Evolutionary conservation across 1,284 basidiomycete genomes (phyloP), one percentile per base, ranked within the genome.

Genomic region (Trametes sp.): DNA sequence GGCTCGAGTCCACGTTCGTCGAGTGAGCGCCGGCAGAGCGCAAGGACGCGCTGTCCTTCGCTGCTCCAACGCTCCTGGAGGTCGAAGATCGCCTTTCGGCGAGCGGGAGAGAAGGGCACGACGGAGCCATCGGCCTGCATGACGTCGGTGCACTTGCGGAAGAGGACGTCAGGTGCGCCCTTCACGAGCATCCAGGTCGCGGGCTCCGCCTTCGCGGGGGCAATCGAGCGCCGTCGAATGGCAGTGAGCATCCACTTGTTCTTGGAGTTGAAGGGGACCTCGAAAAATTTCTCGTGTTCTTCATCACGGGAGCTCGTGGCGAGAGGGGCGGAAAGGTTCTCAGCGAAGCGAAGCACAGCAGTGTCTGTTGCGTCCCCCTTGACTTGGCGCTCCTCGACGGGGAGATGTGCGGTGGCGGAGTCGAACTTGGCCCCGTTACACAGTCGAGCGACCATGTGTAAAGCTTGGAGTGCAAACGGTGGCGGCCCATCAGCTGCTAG

Each of bases 331-430:
- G 72, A 71, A 10, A 87, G 69, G 8, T 74, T 73, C 68, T 88
- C 87, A 0, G 86, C 81, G 66, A 88, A 87, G 45, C 85, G 81
- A 21, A 90, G 80, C 36, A 89, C 77, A 6, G 87, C 87, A 14
- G 81, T 84, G 65, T 90, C 87, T 0, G 87, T 89, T 2, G 87
- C 83, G 70, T 90, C 87, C 11, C 88, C 88, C 64, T 86, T 84
- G 68, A 89, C 73, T 36, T 72, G 72, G 33, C 84, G 81, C 19
- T 84, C 76, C 1, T 75, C 73, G 11, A 82, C 44, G 1, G 85
- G 79, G 44, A 76, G 69, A 50, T 77, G 73, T 11, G 70, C 71
- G 1, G 75, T 73, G 11, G 74, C 66, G 21, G 75, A 74, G 54
- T 84, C 82, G 57, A 89, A 90, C 33, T 76, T 78, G 0, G 89